These are phyloP conservation scores for Ceratocystiopsis minuta DNA, from an alignment of 2,329 filamentous ascomycete species.

Conservation along the genomic window DNA sequence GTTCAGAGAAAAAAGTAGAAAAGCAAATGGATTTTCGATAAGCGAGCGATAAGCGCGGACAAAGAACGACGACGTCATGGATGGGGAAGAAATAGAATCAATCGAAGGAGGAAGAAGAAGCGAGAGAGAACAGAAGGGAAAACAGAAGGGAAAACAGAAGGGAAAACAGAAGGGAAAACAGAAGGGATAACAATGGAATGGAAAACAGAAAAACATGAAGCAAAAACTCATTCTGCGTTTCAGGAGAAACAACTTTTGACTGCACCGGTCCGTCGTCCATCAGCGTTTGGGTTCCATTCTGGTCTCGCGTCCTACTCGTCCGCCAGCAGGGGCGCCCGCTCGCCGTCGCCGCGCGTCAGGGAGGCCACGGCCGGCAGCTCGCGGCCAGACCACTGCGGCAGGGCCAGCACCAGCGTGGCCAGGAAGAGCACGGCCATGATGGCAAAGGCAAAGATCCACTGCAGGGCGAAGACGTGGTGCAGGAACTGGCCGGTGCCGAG, in stretches of 20 bases:
- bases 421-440: conserved; percentile 64
- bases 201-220: too few relatives aligned
- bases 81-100: too few relatives aligned
- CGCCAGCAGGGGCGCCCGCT: conserved; percentile 43
- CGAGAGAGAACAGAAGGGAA: too few relatives aligned
- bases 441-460: conserved; percentile 84
- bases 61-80: neutral
- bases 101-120: too few relatives aligned
- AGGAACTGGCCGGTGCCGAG: conserved; percentile 65
- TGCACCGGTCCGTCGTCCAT: too few relatives aligned
- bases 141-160: too few relatives aligned
- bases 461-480: conserved; percentile 54
- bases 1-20: neutral
- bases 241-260: too few relatives aligned
- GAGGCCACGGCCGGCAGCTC: conserved; percentile 18
- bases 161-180: too few relatives aligned
- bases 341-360: conserved; percentile 24
- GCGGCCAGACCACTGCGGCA: conserved; percentile 44
- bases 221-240: too few relatives aligned
- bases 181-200: too few relatives aligned
- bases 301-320: too few relatives aligned
- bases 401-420: conserved; percentile 43
- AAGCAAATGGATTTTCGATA: neutral
- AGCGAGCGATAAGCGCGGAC: neutral
- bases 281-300: too few relatives aligned